Evolutionary conservation across 495 filamentous ascomycete species (phyloP).

Genomic region (Lichenothelia convexa): DNA sequence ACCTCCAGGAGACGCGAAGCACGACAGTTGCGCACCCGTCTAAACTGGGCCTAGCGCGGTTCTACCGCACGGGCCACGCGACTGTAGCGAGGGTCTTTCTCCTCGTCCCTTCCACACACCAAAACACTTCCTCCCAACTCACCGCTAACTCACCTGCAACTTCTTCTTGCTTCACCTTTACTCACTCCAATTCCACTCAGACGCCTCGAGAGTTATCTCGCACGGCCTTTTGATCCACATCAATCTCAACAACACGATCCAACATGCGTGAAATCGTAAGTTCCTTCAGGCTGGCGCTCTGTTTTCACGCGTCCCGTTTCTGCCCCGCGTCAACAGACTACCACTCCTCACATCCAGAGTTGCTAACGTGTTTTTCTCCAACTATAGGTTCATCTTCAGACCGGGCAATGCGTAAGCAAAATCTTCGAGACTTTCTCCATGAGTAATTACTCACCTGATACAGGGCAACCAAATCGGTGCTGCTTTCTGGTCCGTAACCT

Average conservation of each 20-base stretch:
- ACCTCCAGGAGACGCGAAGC: too few relatives aligned
- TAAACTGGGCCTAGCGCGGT: too few relatives aligned
- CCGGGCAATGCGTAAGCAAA: slow-evolving; percentile 82
- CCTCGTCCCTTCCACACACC: too few relatives aligned
- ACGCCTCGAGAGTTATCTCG: too few relatives aligned
- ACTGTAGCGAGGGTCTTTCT: too few relatives aligned
- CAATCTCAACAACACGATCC: slow-evolving; percentile 3
- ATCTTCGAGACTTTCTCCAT: slow-evolving; percentile 1
- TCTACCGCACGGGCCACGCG: too few relatives aligned
- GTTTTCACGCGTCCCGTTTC: slow-evolving; percentile 19
- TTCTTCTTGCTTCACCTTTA: slow-evolving; percentile 1
- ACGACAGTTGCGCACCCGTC: too few relatives aligned
- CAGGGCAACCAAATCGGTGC: slow-evolving; percentile 99
- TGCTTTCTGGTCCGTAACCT: slow-evolving; percentile 80
- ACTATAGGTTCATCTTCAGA: slow-evolving; percentile 85
- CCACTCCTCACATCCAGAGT: slow-evolving; percentile 22
- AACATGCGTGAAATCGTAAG: slow-evolving; percentile 28
- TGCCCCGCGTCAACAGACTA: slow-evolving; percentile 14
- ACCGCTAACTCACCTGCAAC: too few relatives aligned
- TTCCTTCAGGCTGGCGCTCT: slow-evolving; percentile 7
- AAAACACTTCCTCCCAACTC: too few relatives aligned
- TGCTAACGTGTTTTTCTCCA: slow-evolving; percentile 22
- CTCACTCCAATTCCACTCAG: neutral
- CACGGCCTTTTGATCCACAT: too few relatives aligned
- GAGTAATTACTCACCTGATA: slow-evolving; percentile 20